Evolutionary conservation across 139 green algal genomes (phyloP), one percentile per base, ranked within the genome.

Genomic region (Cymbomonas tetramitiformis): DNA sequence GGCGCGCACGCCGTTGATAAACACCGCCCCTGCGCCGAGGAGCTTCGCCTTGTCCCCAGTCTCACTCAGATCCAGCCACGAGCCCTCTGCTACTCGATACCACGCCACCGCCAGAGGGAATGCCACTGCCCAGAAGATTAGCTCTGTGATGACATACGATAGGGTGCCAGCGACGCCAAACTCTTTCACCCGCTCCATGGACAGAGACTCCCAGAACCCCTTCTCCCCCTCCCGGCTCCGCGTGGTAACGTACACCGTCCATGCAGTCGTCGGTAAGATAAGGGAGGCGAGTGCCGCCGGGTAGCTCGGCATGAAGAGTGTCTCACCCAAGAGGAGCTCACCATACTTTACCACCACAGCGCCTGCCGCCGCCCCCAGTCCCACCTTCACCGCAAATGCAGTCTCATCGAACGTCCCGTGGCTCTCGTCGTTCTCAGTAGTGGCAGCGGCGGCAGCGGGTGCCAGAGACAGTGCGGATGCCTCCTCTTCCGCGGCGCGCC

Each of bases 71-170:
- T 61, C 51, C 6, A 68, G 39, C 61, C 61, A 68, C 49, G 21
- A 38, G 21, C 61, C 61, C 3, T 61, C 51, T 10, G 61, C 61
- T 23, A 62, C 34, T 7, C 34, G 31, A 30, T 68, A 68, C 38
- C 61, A 53, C 5, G 4, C 39, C 40, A 56, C 4, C 15, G 56
- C 56, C 21, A 46, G 12, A 3, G 64, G 64, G 38, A 65, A 31
- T 10, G 64, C 64, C 30, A 71, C 32, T n/a, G 64, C 64, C 64
- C 64, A 71, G 55, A 71, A 71, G 8, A 26, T 38, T 4, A 71
- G 48, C 54, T 71, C 64, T 29, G 49, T 57, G 54, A 71, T 33
- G 10, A 71, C 38, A 56, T 71, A 71, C n/a, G 64, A 47, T 8
- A 71, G 28, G 19, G 64, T 71, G 1, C 64, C 64, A 4, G 55